Conservation (phyloP, 1,284 basidiomycete species). For the Cutaneotrichosporon cyanovorans region DNA sequence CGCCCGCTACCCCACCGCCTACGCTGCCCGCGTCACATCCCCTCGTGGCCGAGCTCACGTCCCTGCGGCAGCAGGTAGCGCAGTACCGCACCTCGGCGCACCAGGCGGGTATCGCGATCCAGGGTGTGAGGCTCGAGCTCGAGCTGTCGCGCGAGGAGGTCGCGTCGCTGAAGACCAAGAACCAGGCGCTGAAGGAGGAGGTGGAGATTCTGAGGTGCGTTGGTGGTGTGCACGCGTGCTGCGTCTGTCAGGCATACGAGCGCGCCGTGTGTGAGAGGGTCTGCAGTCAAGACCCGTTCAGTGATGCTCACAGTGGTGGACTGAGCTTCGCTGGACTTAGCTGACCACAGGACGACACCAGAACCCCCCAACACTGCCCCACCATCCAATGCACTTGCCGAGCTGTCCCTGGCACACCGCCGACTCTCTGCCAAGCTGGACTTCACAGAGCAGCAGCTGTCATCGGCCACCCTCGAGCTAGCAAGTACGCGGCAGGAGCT, state of each 20-base stretch:
- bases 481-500: constrained; percentile 52
- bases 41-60: constrained; percentile 57
- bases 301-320: too few species aligned
- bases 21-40: constrained; percentile 50
- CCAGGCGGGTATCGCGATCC: constrained; percentile 41
- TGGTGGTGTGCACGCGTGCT: not conserved
- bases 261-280: too few species aligned
- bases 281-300: too few species aligned
- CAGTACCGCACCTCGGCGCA: constrained; percentile 52
- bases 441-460: constrained; percentile 33
- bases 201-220: constrained; percentile 36
- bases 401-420: constrained; percentile 45
- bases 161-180: constrained; percentile 37
- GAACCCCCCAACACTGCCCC: constrained; percentile 26
- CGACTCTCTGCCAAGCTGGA: constrained; percentile 43
- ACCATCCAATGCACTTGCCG: constrained; percentile 35
- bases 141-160: constrained; percentile 37
- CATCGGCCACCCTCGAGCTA: constrained; percentile 40
- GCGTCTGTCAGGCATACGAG: too few species aligned
- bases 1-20: constrained; percentile 28
- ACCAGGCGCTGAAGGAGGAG: constrained; percentile 33
- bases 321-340: not conserved
- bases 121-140: constrained; percentile 41
- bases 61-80: constrained; percentile 56
- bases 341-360: constrained; percentile 22